Percentiles rank a stretch among this genome's conserved stretches.
These are phyloP conservation scores for Melaleuca quinquenervia DNA, from an alignment of 345 rosid genomes.

Conservation along the genomic window DNA sequence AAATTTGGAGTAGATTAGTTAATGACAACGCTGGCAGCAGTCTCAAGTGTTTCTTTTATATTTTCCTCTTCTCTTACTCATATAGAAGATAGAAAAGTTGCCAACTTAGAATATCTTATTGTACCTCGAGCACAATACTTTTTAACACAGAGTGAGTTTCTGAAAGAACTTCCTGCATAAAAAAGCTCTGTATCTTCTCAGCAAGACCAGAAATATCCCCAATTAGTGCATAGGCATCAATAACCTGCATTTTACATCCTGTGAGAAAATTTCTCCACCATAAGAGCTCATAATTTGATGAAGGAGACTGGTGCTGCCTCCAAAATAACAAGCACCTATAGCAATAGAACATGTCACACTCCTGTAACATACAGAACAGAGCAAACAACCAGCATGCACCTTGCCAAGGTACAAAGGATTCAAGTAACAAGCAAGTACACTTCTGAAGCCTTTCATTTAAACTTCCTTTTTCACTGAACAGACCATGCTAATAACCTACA, in stretches of 20 bases:
- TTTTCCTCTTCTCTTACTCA: background rate
- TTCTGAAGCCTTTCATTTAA: background rate
- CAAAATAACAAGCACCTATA: background rate
- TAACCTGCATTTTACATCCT: conserved; percentile 44
- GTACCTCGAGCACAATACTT: conserved; percentile 73
- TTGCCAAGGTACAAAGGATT: background rate
- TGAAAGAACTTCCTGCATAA: conserved; percentile 95
- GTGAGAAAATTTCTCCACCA: background rate
- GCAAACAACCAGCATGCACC: background rate
- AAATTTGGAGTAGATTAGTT: background rate
- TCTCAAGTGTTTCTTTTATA: background rate
- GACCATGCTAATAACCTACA: background rate
- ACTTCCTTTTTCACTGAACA: background rate
- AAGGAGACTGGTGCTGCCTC: background rate
- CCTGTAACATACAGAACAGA: background rate
- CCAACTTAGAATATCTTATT: background rate
- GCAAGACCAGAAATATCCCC: conserved; percentile 98
- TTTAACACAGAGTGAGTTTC: conserved; percentile 78
- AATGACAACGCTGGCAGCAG: background rate
- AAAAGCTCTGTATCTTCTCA: conserved; percentile 95
- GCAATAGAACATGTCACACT: background rate
- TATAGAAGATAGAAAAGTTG: background rate
- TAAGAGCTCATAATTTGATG: background rate
- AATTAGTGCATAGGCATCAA: conserved; percentile 96
- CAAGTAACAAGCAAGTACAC: background rate